Evolutionary conservation across 306 rosid species (phyloP), one percentile per base, ranked within the genome.

Genomic region (Rubus parviflorus): DNA sequence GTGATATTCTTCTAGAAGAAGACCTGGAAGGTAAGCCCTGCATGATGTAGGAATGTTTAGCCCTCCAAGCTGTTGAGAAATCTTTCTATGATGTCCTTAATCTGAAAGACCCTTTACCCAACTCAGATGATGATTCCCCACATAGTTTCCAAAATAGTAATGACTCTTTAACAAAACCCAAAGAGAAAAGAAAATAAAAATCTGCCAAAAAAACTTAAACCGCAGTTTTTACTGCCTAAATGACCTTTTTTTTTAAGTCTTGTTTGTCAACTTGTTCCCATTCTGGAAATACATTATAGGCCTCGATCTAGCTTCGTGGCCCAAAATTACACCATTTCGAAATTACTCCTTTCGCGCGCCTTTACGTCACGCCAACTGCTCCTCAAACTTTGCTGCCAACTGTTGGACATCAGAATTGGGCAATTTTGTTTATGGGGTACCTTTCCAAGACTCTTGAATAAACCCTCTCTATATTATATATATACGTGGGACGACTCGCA

Each of bases 1-100:
- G 62, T 58, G 81, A 81, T 68, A 63, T 70, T 67, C 84, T 81
- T n/a, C 64, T 81, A 73, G 84, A 81, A 19, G 81, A 81, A 41
- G 80, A 81, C 13, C 30, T 62, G 49, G 81, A 81, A 25, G 41
- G 46, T 17, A 58, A 74, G 45, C 53, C 81, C 45, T 68, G 66
- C 46, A 72, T 43, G 67, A 12, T 70, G 37, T 40, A 74, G 66
- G 75, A 75, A 57, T 57, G 69, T 68, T 71, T 86, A 54, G 66
- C 80, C n/a, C 75, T 80, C 53, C 83, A 75, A 67, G 79, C 43
- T 37, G 80, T 65, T 10, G 83, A 80, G 6, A 80, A 75, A 64
- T 69, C 80, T 7, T 80, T 80, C 70, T 75, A 57, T 40, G 83
- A 74, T 37, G 76, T 58, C 8, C 76, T 80, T 52, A 37, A 74